These are phyloP conservation scores for Starmerella floris DNA, from an alignment of 805 yeast genomes.

Conservation along the genomic window DNA sequence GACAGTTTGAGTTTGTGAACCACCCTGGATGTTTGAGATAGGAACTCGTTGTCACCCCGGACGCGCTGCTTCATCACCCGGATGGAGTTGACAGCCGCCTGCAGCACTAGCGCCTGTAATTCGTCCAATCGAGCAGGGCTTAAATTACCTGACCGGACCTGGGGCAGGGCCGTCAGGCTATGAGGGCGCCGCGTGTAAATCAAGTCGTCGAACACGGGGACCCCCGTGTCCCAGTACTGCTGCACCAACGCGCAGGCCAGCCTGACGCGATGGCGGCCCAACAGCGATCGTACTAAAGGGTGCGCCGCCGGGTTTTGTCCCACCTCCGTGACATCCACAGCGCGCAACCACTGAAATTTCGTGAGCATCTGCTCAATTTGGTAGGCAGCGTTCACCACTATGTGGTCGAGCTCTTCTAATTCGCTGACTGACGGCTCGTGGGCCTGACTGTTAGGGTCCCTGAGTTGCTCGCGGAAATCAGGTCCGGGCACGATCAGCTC, in stretches of 20 bases:
- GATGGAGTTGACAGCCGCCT: conserved; percentile 5
- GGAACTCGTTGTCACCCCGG: conserved; percentile 5
- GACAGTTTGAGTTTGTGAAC: conserved; percentile 5
- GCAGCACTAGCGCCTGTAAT: conserved; percentile 13
- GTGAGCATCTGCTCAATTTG: conserved; percentile 38
- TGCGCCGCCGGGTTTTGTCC: conserved; percentile 7
- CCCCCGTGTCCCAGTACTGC: conserved; percentile 35
- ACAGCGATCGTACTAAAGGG: conserved; percentile 36
- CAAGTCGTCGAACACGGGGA: conserved; percentile 46
- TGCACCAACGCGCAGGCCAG: conserved; percentile 50
- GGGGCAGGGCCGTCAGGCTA: conserved; percentile 13
- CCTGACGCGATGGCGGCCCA: conserved; percentile 22
- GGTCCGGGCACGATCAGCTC: not conserved
- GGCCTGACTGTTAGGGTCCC: not conserved
- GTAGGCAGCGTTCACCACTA: conserved; percentile 40
- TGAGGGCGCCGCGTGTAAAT: conserved; percentile 25
- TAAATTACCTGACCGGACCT: conserved; percentile 7
- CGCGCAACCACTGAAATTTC: conserved; percentile 41
- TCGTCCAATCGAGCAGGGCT: conserved; percentile 11
- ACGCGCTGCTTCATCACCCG: conserved; percentile 4
- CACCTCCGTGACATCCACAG: conserved; percentile 27
- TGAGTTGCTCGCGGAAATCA: conserved; percentile 3
- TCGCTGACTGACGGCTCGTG: conserved; percentile 14
- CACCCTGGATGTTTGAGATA: conserved; percentile 2
- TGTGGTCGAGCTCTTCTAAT: conserved; percentile 34